Conservation (phyloP, 2,329 filamentous ascomycete species). For the Ophiostoma montium region DNA sequence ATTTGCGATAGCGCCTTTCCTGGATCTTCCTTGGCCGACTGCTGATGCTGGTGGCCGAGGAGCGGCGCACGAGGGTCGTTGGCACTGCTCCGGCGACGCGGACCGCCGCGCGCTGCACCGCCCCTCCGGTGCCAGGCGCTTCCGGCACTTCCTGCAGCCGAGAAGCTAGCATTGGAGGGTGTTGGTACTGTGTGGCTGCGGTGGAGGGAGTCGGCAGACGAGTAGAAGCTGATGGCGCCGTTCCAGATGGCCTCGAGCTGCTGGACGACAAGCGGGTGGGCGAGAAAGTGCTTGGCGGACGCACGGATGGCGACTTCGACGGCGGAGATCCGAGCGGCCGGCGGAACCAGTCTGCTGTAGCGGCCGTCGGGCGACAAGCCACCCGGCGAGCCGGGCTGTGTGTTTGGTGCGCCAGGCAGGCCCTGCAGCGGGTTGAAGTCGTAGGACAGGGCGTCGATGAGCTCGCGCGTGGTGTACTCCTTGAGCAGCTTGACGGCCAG, state of each 20-base stretch:
- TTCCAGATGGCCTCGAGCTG: slow-evolving; percentile 97
- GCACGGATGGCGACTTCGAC: slow-evolving; percentile 81
- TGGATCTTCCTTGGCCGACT: slow-evolving; percentile 12
- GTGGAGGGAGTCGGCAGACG: slow-evolving; percentile 72
- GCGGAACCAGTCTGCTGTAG: slow-evolving; percentile 31
- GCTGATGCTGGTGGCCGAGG: slow-evolving; percentile 21
- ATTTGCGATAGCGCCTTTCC: background rate
- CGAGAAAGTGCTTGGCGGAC: slow-evolving; percentile 81
- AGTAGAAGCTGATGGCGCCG: slow-evolving; percentile 88
- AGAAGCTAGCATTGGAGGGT: slow-evolving; percentile 16
- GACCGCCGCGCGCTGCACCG: background rate
- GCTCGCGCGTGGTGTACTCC: slow-evolving; percentile 76
- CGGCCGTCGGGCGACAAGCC: slow-evolving; percentile 25
- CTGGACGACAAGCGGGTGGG: slow-evolving; percentile 82
- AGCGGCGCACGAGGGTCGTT: slow-evolving; percentile 36
- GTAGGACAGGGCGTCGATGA: slow-evolving; percentile 89
- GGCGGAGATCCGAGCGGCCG: slow-evolving; percentile 68
- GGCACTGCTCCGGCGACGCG: slow-evolving; percentile 15
- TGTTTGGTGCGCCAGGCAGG: slow-evolving; percentile 33
- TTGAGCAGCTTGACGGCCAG: slow-evolving; percentile 79
- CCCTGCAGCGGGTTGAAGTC: slow-evolving; percentile 91
- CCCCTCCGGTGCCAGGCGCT: background rate
- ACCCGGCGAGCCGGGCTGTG: slow-evolving; percentile 16
- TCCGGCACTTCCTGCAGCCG: slow-evolving; percentile 9
- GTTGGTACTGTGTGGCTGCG: slow-evolving; percentile 28